These are phyloP conservation scores for Antrodiella citrinella DNA, from an alignment of 768 basidiomycete genomes.

Conservation along the genomic window DNA sequence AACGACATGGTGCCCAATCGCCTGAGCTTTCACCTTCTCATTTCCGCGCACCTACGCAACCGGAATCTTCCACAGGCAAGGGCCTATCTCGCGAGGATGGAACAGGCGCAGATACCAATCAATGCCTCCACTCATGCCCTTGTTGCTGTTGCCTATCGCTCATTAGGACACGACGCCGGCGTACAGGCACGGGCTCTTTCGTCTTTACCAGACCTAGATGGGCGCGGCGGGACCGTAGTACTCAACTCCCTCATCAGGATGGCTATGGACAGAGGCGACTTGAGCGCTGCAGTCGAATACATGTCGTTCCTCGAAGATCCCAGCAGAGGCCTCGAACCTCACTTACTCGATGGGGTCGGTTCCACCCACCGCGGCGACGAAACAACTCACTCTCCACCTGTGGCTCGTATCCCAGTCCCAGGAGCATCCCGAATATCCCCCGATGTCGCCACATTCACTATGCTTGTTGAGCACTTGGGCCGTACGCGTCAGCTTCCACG, in stretches of 20 bases:
- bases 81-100: constrained; percentile 48
- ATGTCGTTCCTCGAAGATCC: constrained; percentile 38
- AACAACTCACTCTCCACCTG: background rate
- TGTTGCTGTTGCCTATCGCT: constrained; percentile 50
- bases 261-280: constrained; percentile 47
- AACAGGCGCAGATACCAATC: constrained; percentile 41
- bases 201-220: constrained; percentile 34
- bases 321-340: background rate
- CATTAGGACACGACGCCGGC: constrained; percentile 47
- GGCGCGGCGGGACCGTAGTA: constrained; percentile 37
- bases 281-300: constrained; percentile 36
- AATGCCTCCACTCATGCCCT: constrained; percentile 53
- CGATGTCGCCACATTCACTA: constrained; percentile 52
- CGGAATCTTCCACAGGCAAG: constrained; percentile 51
- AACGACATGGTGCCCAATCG: constrained; percentile 40
- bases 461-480: constrained; percentile 51
- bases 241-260: constrained; percentile 65
- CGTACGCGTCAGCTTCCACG: constrained; percentile 34
- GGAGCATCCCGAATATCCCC: constrained; percentile 23
- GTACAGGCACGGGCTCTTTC: constrained; percentile 46
- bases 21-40: constrained; percentile 61
- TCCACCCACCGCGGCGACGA: background rate
- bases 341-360: background rate
- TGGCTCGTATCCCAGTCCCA: background rate
- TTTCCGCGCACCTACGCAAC: constrained; percentile 64